Percentiles rank a stretch among this genome's conserved stretches.
phyloP scores from a whole-genome alignment of 2,329 filamentous ascomycete species.

The Cladosporium colombiae region DNA sequence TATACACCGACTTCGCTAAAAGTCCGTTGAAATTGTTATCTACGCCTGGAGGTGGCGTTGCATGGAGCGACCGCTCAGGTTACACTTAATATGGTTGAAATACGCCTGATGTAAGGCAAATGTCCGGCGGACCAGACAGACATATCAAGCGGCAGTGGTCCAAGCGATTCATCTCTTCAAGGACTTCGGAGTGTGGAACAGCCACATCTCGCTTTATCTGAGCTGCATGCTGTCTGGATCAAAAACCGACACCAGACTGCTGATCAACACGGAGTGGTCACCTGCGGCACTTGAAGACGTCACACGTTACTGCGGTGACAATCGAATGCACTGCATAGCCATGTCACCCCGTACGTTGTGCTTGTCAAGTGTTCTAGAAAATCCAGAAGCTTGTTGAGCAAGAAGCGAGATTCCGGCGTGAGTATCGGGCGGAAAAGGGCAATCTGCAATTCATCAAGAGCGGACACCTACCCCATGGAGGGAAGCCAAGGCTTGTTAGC shows the following conservation, averaged over 20 bases:
- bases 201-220: neutral
- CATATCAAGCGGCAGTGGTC: neutral
- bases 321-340: neutral
- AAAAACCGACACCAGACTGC: neutral
- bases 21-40: neutral
- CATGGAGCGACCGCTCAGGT: neutral
- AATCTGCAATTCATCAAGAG: neutral
- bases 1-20: neutral
- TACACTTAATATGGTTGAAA: neutral
- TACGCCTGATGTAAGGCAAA: neutral
- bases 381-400: neutral
- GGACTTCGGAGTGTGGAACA: neutral
- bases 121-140: neutral
- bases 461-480: slow-evolving; percentile 14
- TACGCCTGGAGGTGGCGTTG: neutral
- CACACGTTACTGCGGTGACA: neutral
- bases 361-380: neutral
- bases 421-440: neutral
- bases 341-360: neutral
- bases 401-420: neutral
- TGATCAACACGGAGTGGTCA: neutral
- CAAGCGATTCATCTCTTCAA: neutral
- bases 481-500: neutral
- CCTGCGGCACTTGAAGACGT: neutral
- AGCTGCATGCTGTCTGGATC: neutral